These are phyloP conservation scores for Rosa multiflora DNA, from an alignment of 306 rosid genomes.

Conservation along the genomic window DNA sequence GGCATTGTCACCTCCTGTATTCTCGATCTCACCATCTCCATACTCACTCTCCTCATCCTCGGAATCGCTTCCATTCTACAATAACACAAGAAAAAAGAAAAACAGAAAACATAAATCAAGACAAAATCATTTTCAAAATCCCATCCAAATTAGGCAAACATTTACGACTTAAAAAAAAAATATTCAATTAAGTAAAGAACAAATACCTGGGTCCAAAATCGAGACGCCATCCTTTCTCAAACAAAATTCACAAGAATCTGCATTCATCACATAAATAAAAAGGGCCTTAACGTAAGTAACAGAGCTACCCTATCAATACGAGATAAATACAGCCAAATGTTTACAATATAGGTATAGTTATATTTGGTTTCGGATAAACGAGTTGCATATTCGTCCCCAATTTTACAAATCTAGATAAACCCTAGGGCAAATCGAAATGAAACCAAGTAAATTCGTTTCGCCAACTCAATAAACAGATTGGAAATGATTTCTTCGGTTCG, in stretches of 20 bases:
- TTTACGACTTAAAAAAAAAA: constrained; percentile 9
- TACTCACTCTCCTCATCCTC: constrained; percentile 73
- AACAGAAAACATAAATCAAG: neutral
- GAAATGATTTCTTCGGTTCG: neutral
- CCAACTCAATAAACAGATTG: neutral
- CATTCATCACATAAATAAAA: neutral
- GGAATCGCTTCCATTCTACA: constrained; percentile 70
- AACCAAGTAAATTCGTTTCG: neutral
- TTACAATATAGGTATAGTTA: neutral
- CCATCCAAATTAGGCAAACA: neutral
- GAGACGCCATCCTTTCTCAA: constrained; percentile 38
- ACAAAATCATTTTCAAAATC: no score
- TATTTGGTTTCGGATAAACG: neutral
- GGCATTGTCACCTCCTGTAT: constrained; percentile 36
- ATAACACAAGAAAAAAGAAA: constrained; percentile 9
- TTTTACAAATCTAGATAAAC: neutral
- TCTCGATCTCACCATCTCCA: constrained; percentile 47
- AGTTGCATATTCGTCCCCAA: neutral
- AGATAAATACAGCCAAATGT: neutral
- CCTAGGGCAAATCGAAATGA: neutral
- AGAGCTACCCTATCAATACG: neutral
- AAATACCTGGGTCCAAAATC: constrained; percentile 61
- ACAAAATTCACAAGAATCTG: constrained; percentile 4
- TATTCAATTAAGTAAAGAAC: neutral
- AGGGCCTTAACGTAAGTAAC: neutral